phyloP scores from a whole-genome alignment of 2,329 filamentous ascomycete species.

The Colletotrichum siamense region DNA sequence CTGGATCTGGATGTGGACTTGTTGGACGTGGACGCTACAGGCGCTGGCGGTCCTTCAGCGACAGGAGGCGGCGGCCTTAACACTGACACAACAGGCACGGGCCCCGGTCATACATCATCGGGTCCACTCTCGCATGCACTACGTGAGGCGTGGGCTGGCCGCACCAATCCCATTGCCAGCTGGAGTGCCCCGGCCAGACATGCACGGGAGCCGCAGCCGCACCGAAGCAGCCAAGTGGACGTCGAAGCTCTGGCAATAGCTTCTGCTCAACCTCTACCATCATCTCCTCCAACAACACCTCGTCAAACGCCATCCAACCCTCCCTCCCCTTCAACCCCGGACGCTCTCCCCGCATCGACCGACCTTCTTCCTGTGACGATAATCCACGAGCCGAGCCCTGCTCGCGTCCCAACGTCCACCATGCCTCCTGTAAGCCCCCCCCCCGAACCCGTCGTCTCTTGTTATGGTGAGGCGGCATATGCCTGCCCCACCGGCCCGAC shows the following conservation, averaged over 20 bases:
- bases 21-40: background rate
- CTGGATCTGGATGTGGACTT: background rate
- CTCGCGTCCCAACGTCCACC: conserved; percentile 40
- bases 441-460: conserved; percentile 9
- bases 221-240: conserved; percentile 22
- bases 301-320: conserved; percentile 36
- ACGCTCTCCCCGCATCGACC: conserved; percentile 34
- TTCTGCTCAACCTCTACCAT: conserved; percentile 45
- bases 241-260: conserved; percentile 38
- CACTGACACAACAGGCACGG: conserved; percentile 23
- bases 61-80: conserved; percentile 30
- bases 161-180: conserved; percentile 11
- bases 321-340: conserved; percentile 29
- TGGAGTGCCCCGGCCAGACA: conserved; percentile 8
- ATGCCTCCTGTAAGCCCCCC: conserved; percentile 61
- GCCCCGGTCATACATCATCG: conserved; percentile 21
- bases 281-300: conserved; percentile 45
- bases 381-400: conserved; percentile 18
- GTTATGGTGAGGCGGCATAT: conserved; percentile 14
- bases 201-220: conserved; percentile 19
- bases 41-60: conserved; percentile 27
- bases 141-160: background rate
- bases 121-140: conserved; percentile 14
- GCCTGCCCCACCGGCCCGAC: conserved; percentile 7
- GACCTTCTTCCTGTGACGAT: conserved; percentile 8